A percentile compares a stretch with the other conserved stretches of the same genome.
phyloP scores from a whole-genome alignment of 345 rosid species.

The Syzygium aromaticum region DNA sequence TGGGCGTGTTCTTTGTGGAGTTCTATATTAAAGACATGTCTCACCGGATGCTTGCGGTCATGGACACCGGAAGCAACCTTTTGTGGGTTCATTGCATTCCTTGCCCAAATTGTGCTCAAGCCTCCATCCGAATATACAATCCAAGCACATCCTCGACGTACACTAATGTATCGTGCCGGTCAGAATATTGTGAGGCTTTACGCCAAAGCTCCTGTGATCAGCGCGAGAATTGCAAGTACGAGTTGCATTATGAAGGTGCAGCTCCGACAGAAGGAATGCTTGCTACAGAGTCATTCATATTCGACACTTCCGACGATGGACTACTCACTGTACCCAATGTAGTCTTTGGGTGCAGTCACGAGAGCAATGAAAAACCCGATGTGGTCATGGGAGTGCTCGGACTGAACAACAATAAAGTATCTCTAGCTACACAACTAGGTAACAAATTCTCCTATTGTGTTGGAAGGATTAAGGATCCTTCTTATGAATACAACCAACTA shows the following conservation, averaged over 20 bases:
- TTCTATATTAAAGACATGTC: neutral
- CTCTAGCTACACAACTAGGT: neutral
- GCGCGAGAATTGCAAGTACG: neutral
- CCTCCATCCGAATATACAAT: neutral
- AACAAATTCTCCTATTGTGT: conserved; percentile 1
- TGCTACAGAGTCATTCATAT: neutral
- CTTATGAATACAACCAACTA: neutral
- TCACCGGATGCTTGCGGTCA: neutral
- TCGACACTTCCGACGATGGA: neutral
- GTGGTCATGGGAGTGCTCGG: neutral
- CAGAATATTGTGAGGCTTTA: neutral
- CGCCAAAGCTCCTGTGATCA: neutral
- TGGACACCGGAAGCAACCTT: neutral
- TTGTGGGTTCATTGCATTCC: neutral
- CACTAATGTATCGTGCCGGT: neutral
- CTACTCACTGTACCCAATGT: neutral
- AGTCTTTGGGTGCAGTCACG: neutral
- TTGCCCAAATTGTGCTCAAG: neutral
- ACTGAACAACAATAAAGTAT: neutral
- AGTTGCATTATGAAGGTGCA: neutral
- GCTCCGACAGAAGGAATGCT: neutral
- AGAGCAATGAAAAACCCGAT: neutral
- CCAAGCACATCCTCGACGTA: neutral
- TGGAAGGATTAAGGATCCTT: neutral
- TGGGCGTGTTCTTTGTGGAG: neutral